phyloP scores from a whole-genome alignment of 352 stramenopile genomes.

The Globisporangium lucens region DNA sequence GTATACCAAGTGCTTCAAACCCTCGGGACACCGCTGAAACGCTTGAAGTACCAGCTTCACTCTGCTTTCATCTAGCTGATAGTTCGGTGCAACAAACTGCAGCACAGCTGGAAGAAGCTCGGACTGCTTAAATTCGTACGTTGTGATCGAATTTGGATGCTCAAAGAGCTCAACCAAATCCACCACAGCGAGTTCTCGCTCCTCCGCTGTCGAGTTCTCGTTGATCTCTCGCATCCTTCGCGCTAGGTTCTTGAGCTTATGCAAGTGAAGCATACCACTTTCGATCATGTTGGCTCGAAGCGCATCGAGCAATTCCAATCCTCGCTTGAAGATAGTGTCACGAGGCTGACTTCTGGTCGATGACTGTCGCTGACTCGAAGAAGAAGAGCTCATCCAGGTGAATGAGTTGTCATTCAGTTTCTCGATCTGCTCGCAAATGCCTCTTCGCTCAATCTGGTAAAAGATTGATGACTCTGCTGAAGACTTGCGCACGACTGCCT shows the following conservation, averaged over 20 bases:
- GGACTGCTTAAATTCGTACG: conserved; percentile 84
- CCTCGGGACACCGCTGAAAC: conserved; percentile 45
- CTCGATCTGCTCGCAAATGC: conserved; percentile 75
- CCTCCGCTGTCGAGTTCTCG: conserved; percentile 16
- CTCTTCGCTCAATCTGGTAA: conserved; percentile 78
- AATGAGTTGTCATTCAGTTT: conserved; percentile 43
- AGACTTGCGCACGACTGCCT: conserved; percentile 67
- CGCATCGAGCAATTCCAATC: conserved; percentile 46
- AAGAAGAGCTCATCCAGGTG: conserved; percentile 26
- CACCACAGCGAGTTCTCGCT: conserved; percentile 56
- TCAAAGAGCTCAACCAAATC: conserved; percentile 80
- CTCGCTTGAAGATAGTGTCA: conserved; percentile 56
- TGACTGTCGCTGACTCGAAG: conserved; percentile 16
- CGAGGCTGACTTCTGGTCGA: conserved; percentile 4
- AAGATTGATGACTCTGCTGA: conserved; percentile 56
- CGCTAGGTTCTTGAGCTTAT: conserved; percentile 71
- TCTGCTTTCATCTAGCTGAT: conserved; percentile 32
- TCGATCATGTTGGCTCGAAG: conserved; percentile 68
- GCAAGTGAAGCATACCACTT: conserved; percentile 70
- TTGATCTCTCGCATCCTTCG: conserved; percentile 52
- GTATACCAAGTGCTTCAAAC: conserved; percentile 54
- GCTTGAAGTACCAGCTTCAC: conserved; percentile 34
- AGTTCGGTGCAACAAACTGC: conserved; percentile 39
- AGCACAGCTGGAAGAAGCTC: conserved; percentile 64
- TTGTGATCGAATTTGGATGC: conserved; percentile 72